Base-by-base conservation (phyloP, 2,329 filamentous ascomycete genomes). In the Aspergillus spinulosporus region DNA sequence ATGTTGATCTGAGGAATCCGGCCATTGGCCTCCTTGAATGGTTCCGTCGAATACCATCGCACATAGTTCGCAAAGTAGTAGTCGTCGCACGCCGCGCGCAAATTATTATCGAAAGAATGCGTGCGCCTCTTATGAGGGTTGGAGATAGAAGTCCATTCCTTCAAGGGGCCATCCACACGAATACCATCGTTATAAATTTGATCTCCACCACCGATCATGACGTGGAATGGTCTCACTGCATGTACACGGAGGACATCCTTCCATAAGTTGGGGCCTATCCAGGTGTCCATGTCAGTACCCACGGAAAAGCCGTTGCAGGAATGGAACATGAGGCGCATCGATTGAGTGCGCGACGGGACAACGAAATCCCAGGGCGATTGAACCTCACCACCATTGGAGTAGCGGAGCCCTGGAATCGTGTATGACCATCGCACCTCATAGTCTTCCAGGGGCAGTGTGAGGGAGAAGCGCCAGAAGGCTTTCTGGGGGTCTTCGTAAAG, bases 131-230 rank as follows among this genome's bases (percentile, higher is more conserved):
- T 86, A 63, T 81, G 78, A 1, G 84, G 84, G 62, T 85, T 87
- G 28, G 64, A 62, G 62, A 87, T 87, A 45, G 78, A 75, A 0
- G 84, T 86, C 85, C 85, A 88, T 4, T 75, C 67, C 65, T 84
- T 85, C 60, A 97, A 76, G 1, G 93, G 93, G 0, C 92, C 93
- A 50, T 87, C 80, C 1, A 96, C 90, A 60, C 93, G 84, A 62
- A 97, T 90, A 26, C 89, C 90, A 54, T 87, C 85, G 62, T 87
- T 87, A 74, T 88, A 88, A 63, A 87, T 86, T 74, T 97, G 93
- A 69, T 97, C 93, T 57, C 93, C 93, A 56, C 93, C 93, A 51
- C 93, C 93, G 60, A 97, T 83, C 87, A 88, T 89, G 62, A 85
- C 82, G 66, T 86, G 83, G 70, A 87, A 85, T 7, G 84, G 84